Evolutionary conservation across 75 land plant species (phyloP), one percentile per base, ranked within the genome.

Genomic region (Larix kaempferi): DNA sequence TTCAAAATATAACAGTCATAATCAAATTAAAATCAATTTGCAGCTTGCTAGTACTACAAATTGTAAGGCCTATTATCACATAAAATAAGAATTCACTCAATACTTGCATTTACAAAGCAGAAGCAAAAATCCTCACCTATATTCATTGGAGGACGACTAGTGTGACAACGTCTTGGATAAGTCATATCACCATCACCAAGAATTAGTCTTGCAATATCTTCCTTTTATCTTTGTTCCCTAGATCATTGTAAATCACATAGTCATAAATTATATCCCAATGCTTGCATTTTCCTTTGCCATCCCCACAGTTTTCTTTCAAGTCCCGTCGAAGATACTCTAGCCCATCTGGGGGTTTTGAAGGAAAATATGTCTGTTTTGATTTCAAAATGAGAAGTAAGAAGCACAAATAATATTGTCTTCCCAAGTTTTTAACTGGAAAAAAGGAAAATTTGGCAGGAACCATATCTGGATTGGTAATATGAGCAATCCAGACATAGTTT

Each of bases 161-260:
- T 92, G 27, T 89, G 89, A 58, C 92, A 84, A 0, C 97, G 78
- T 66, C 97, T 84, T 6, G 97, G 97, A 76, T 88, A 92, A 13
- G 89, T 89, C 2, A 77, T 55, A 59, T 78, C 66, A 58, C 62
- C 41, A 0, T 86, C 89, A 13, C 88, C 91, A 27, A 94, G 74
- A 16, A 78, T 71, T 16, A 85, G 91, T 67, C 98, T 73, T 16
- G 76, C 82, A 26, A 82, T 71, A 57, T 87, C 81, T 12, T 77
- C 57, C 78, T 80, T 59, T 81, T 82, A 59, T 94, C 98, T 19
- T 91, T 90, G 15, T 84, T 87, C 5, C 98, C 98, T 75, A 94
- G 71, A 62, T 94, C 96, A 77, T 94, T 92, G 75, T 94, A 92
- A 25, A 62, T 26, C 33, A 77, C 98, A 76, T 90, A 94, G 65